Base-by-base conservation (phyloP, 441 rosid genomes). In the Dalechampia spathulata region DNA sequence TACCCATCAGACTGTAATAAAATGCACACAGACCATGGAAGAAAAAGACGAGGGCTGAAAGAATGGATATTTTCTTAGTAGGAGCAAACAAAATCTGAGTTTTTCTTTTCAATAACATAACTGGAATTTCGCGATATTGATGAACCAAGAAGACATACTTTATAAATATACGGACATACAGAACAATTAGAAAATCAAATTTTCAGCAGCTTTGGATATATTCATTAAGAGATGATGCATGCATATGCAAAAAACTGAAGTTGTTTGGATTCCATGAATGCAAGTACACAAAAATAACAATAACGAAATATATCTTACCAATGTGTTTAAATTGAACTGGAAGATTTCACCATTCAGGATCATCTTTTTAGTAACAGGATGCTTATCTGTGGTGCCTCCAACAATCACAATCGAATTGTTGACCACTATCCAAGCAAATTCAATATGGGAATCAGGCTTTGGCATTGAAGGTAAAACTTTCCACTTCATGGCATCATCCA, bases 311-410 rank as follows among this genome's bases (percentile, higher is more conserved):
- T 38, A 43, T 12, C 42, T 46, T 83, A 90, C 96, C 93, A 66
- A 27, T 38, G 84, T 83, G 58, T 75, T 66, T 45, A 93, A 54
- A 80, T 93, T 81, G 55, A 90, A 93, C 74, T 63, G 96, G 67
- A 93, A 78, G 20, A 89, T 62, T 76, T 92, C 98, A 25, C 95
- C 91, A 3, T 78, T 78, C 20, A 92, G 78, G 72, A 92, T 78
- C 91, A 92, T 92, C 78, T 58, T 86, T 68, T 92, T 92, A 28
- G 96, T 92, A 48, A 67, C 57, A 23, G 96, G 99, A 69, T 93
- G 99, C 75, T 85, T 93, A 56, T 90, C 97, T 23, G 96, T 90
- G 14, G 99, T 90, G 72, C 99, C 99, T 67, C 97, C 99, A 52
- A 74, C 83, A 36, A 93, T 76, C 43, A 93, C 74, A 25, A 87